Percentiles rank a stretch among this genome's conserved stretches.
phyloP scores from a whole-genome alignment of 331 rosid species.

The Malus hybrid region DNA sequence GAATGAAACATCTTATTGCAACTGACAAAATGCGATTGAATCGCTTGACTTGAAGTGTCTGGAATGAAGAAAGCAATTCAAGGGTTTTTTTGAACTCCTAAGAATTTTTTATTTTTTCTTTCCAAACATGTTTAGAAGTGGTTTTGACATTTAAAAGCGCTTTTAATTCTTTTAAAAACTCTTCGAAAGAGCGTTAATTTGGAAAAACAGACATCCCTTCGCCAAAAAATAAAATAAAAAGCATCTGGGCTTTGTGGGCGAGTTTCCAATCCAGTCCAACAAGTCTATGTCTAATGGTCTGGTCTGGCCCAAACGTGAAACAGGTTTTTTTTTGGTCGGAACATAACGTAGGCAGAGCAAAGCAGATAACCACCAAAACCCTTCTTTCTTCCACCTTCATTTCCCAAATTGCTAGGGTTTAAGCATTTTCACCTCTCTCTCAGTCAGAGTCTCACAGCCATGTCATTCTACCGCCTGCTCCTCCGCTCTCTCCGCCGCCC shows the following conservation, averaged over 20 bases:
- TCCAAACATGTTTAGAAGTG: too few species aligned
- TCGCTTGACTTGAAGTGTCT: too few species aligned
- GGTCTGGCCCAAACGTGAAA: not conserved
- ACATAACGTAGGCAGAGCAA: not conserved
- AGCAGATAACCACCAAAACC: not conserved
- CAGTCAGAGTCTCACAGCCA: not conserved
- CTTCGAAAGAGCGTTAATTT: too few species aligned
- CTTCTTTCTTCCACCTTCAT: not conserved
- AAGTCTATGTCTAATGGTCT: not conserved
- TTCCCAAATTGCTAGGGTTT: conserved; percentile 7
- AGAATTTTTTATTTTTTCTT: too few species aligned
- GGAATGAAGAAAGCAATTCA: too few species aligned
- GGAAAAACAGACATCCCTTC: too few species aligned
- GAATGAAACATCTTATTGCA: too few species aligned
- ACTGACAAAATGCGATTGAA: too few species aligned
- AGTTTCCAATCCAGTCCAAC: not conserved
- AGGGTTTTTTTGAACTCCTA: too few species aligned
- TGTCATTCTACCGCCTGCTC: conserved; percentile 61
- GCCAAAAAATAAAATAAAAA: too few species aligned
- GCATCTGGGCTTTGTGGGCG: not conserved
- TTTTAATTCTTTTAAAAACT: too few species aligned
- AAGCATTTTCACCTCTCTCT: not conserved
- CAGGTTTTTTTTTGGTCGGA: not conserved
- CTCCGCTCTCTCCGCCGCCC: conserved; percentile 55
- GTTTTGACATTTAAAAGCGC: accelerated